Conservation (phyloP, 106 monocot species). For the Dendrobium chrysotoxum region DNA sequence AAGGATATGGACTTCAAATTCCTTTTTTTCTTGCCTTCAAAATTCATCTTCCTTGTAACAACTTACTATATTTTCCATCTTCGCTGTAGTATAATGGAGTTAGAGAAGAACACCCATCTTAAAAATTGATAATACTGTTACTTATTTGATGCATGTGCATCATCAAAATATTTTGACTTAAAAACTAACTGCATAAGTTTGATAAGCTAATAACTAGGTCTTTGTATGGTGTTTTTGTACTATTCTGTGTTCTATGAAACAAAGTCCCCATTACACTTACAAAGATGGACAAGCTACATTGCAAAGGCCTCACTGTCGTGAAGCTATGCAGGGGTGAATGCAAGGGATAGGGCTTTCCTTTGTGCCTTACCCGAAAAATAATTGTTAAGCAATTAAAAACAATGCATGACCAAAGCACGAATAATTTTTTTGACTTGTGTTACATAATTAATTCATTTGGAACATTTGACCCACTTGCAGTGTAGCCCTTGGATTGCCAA, state of each 20-base stretch:
- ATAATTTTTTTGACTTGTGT: not conserved
- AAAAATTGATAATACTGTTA: not conserved
- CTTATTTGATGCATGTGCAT: not conserved
- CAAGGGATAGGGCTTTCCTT: not conserved
- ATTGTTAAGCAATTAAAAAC: not conserved
- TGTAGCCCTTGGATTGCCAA: not conserved
- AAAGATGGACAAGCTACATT: not conserved
- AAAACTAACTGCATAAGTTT: not conserved
- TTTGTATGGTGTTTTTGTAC: not conserved
- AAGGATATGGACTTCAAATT: not conserved
- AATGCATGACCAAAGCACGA: not conserved
- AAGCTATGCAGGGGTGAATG: not conserved
- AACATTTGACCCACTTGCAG: too few relatives aligned
- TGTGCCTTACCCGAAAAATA: not conserved
- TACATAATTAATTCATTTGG: not conserved
- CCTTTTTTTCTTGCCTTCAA: not conserved
- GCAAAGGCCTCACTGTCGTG: not conserved
- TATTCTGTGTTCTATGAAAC: not conserved
- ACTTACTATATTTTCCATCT: not conserved
- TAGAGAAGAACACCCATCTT: not conserved
- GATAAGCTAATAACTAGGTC: not conserved
- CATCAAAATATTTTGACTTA: not conserved
- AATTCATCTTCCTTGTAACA: not conserved
- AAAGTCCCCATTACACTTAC: not conserved
- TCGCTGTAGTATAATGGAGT: not conserved